Evolutionary conservation across 1,284 basidiomycete genomes (phyloP).

Genomic region (Fistulinella cinereoalba): DNA sequence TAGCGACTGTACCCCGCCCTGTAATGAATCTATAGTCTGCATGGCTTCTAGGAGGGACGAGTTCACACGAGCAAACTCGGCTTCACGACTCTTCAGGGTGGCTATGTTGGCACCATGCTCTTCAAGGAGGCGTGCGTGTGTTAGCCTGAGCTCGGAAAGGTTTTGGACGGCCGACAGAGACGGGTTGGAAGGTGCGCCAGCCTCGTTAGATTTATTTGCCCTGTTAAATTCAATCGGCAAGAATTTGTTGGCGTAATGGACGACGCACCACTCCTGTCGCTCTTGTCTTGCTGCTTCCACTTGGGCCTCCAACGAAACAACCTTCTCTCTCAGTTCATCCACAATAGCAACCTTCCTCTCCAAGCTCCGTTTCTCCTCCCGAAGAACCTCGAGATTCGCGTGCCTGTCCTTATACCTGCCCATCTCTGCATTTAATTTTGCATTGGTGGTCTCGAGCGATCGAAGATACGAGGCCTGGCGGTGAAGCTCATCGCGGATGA

Average conservation of each 20-base stretch:
- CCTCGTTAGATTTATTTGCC: slow-evolving; percentile 38
- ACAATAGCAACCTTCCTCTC: slow-evolving; percentile 53
- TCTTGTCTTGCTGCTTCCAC: slow-evolving; percentile 55
- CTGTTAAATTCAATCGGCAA: slow-evolving; percentile 24
- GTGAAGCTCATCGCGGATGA: slow-evolving; percentile 61
- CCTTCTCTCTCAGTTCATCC: slow-evolving; percentile 56
- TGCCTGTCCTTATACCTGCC: slow-evolving; percentile 51
- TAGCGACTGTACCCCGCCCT: slow-evolving; percentile 37
- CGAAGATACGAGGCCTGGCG: slow-evolving; percentile 61
- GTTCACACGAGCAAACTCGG: slow-evolving; percentile 44
- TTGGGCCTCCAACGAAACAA: slow-evolving; percentile 60
- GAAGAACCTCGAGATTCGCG: slow-evolving; percentile 62
- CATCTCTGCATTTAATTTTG: slow-evolving; percentile 55
- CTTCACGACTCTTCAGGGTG: slow-evolving; percentile 48
- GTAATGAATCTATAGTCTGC: slow-evolving; percentile 35
- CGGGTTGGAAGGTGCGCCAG: slow-evolving; percentile 41
- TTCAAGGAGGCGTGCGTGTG: slow-evolving; percentile 60
- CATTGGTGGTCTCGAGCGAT: slow-evolving; percentile 62
- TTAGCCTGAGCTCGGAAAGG: slow-evolving; percentile 55
- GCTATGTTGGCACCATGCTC: slow-evolving; percentile 58
- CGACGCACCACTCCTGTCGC: slow-evolving; percentile 51
- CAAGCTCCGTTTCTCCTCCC: slow-evolving; percentile 69
- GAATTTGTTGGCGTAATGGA: not conserved
- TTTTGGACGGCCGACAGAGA: slow-evolving; percentile 53
- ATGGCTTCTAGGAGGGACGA: slow-evolving; percentile 37